A percentile compares a stretch with the other conserved stretches of the same genome.
Conservation (phyloP, 768 basidiomycete species). For the Clitopilus hobsonii region DNA sequence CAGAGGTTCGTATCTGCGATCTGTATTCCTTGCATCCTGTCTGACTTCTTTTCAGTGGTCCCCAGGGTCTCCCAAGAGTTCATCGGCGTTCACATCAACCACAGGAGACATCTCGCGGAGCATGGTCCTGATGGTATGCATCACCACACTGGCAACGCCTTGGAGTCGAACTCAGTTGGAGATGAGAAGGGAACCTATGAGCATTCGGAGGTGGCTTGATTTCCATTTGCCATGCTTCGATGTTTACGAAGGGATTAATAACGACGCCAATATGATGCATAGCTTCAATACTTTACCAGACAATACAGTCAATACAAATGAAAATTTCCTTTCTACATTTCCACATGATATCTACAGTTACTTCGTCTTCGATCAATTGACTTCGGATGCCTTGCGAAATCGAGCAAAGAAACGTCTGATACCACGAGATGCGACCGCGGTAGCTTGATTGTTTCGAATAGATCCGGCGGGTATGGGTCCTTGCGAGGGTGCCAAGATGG, state of each 20-base stretch:
- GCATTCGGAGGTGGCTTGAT: background rate
- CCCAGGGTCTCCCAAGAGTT: background rate
- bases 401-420: background rate
- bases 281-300: background rate
- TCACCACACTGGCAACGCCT: background rate
- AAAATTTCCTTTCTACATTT: no score
- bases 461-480: background rate
- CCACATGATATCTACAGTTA: background rate
- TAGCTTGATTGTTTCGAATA: background rate
- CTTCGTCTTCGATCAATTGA: background rate
- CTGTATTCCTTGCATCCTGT: background rate
- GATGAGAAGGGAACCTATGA: background rate
- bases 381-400: background rate
- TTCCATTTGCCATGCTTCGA: background rate
- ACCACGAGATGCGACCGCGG: background rate
- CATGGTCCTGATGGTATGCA: background rate
- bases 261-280: background rate
- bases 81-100: background rate
- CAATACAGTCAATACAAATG: no score
- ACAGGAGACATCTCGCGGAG: background rate
- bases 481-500: background rate
- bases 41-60: background rate
- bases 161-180: background rate
- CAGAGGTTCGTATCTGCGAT: slow-evolving; percentile 37
- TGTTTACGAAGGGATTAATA: background rate